These are phyloP conservation scores for Lepiota subincarnata DNA, from an alignment of 768 basidiomycete species.

Conservation along the genomic window DNA sequence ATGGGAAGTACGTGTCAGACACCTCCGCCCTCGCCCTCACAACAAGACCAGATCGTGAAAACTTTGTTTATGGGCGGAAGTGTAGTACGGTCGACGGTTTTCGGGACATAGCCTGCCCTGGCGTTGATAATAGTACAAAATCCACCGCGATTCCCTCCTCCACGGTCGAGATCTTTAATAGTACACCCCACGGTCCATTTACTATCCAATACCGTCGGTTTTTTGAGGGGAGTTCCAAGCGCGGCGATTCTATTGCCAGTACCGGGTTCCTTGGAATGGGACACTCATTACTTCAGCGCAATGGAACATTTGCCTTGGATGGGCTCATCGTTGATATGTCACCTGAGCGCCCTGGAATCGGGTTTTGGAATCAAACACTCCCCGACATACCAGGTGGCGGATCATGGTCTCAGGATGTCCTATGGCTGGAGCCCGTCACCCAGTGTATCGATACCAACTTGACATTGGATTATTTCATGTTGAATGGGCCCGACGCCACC, in stretches of 20 bases:
- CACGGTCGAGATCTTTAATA: constrained; percentile 13
- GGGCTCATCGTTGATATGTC: constrained; percentile 17
- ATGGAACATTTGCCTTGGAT: constrained; percentile 16
- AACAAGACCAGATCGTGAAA: constrained; percentile 14
- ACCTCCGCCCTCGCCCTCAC: constrained; percentile 18
- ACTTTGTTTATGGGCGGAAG: constrained; percentile 15
- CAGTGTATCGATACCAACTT: constrained; percentile 18
- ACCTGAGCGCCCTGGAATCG: constrained; percentile 10
- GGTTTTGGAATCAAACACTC: neutral
- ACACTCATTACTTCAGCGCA: constrained; percentile 14
- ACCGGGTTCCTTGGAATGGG: constrained; percentile 10
- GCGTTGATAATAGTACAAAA: constrained; percentile 10
- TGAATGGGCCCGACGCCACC: neutral
- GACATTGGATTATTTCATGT: constrained; percentile 16
- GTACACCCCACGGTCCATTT: constrained; percentile 18
- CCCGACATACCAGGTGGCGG: constrained; percentile 4
- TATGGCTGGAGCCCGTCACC: constrained; percentile 20
- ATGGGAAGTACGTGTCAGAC: constrained; percentile 15
- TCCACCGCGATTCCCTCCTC: constrained; percentile 12
- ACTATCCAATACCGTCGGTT: constrained; percentile 18
- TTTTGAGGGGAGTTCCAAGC: constrained; percentile 11
- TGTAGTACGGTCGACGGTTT: constrained; percentile 12
- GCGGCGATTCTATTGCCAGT: neutral
- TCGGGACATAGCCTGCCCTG: constrained; percentile 14
- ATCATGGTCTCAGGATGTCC: constrained; percentile 18